phyloP scores from a whole-genome alignment of 2,329 filamentous ascomycete species.

The Arthrocladium fulminans region DNA sequence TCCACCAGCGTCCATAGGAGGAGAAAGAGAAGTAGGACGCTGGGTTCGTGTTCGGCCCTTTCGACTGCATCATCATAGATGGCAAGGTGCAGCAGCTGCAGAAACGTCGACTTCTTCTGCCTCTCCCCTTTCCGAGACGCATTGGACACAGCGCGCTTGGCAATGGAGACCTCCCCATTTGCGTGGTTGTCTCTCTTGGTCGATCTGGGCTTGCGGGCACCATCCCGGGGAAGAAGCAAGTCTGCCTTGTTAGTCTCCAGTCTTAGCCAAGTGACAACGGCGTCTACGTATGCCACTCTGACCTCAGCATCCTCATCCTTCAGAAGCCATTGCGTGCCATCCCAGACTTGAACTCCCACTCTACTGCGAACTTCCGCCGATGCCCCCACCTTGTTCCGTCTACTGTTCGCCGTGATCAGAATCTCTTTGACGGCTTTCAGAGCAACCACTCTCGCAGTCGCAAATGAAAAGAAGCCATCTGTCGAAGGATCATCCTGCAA shows the following conservation, averaged over 20 bases:
- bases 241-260: slow-evolving; percentile 65
- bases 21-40: slow-evolving; percentile 68
- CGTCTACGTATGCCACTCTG: slow-evolving; percentile 75
- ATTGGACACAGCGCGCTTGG: slow-evolving; percentile 59
- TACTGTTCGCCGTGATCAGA: slow-evolving; percentile 68
- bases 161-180: slow-evolving; percentile 30
- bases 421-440: slow-evolving; percentile 75
- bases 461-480: slow-evolving; percentile 55
- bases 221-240: slow-evolving; percentile 53
- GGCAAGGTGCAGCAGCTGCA: slow-evolving; percentile 73
- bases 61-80: slow-evolving; percentile 84
- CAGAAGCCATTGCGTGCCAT: slow-evolving; percentile 90
- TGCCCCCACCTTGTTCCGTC: slow-evolving; percentile 49
- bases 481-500: slow-evolving; percentile 45
- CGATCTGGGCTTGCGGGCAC: slow-evolving; percentile 36
- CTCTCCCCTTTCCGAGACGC: slow-evolving; percentile 55
- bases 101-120: slow-evolving; percentile 57
- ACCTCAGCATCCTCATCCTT: slow-evolving; percentile 70
- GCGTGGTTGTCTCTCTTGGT: slow-evolving; percentile 37
- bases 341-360: slow-evolving; percentile 78
- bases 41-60: slow-evolving; percentile 60
- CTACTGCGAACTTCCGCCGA: slow-evolving; percentile 61
- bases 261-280: slow-evolving; percentile 73
- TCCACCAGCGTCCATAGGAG: slow-evolving; percentile 65
- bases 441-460: slow-evolving; percentile 54